Conservation (phyloP, 2,329 filamentous ascomycete genomes). For the Scortechinia acanthostroma region DNA sequence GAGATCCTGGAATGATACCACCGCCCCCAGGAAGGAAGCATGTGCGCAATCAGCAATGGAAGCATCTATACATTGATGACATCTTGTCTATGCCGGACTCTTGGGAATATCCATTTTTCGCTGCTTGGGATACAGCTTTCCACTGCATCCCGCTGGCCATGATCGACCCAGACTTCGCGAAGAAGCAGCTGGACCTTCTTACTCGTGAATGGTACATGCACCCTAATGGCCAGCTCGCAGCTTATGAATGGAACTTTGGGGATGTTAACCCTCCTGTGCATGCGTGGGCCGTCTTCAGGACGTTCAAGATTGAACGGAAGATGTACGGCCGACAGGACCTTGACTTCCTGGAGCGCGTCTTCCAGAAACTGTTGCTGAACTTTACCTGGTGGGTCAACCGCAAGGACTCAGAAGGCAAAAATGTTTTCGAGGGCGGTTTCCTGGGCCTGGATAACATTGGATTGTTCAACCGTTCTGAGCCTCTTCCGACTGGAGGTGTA, state of each 20-base stretch:
- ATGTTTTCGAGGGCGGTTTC: slow-evolving; percentile 95
- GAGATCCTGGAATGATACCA: slow-evolving; percentile 80
- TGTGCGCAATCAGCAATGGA: slow-evolving; percentile 84
- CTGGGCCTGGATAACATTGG: slow-evolving; percentile 94
- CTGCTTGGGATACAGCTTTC: slow-evolving; percentile 94
- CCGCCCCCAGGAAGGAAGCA: slow-evolving; percentile 74
- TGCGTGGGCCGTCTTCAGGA: slow-evolving; percentile 89
- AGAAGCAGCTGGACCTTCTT: slow-evolving; percentile 93
- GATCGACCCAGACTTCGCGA: slow-evolving; percentile 95
- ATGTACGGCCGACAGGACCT: slow-evolving; percentile 90
- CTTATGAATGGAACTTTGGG: slow-evolving; percentile 94
- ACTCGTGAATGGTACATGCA: slow-evolving; percentile 99
- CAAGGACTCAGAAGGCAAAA: slow-evolving; percentile 89
- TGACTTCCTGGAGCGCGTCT: slow-evolving; percentile 91
- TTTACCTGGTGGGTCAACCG: slow-evolving; percentile 99
- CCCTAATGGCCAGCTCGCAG: slow-evolving; percentile 88
- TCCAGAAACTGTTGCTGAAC: slow-evolving; percentile 90
- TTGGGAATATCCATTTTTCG: slow-evolving; percentile 98
- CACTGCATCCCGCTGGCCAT: slow-evolving; percentile 93
- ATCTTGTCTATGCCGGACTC: slow-evolving; percentile 96
- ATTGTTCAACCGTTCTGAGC: slow-evolving; percentile 92
- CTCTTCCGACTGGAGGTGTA: slow-evolving; percentile 83
- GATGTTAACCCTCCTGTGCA: slow-evolving; percentile 96
- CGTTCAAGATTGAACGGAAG: slow-evolving; percentile 97
- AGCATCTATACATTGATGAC: slow-evolving; percentile 88